phyloP scores from a whole-genome alignment of 768 basidiomycete genomes.

The Tricholoma terreum region DNA sequence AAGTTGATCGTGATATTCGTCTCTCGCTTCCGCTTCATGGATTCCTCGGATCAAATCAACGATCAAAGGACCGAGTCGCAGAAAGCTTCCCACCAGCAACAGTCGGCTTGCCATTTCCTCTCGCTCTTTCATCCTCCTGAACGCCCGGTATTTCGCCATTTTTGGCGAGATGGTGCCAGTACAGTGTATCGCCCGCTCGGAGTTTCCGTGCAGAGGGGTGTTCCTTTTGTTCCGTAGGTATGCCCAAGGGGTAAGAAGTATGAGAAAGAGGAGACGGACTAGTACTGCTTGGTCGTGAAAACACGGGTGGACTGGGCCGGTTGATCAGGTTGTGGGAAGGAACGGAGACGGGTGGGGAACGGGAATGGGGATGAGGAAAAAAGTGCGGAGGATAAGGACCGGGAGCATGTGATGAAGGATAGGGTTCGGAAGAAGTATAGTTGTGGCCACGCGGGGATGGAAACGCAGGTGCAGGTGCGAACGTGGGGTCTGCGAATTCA shows the following conservation, averaged over 20 bases:
- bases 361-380: slow-evolving; percentile 19
- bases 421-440: slow-evolving; percentile 11
- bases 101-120: slow-evolving; percentile 22
- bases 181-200: slow-evolving; percentile 59
- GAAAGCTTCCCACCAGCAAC: slow-evolving; percentile 11
- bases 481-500: slow-evolving; percentile 33
- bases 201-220: slow-evolving; percentile 38
- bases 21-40: neutral
- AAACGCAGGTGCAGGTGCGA: slow-evolving; percentile 24
- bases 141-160: slow-evolving; percentile 73
- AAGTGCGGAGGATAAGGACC: slow-evolving; percentile 7
- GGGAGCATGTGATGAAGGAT: slow-evolving; percentile 6
- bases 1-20: neutral
- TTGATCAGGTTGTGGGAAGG: slow-evolving; percentile 8
- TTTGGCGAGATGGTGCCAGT: slow-evolving; percentile 73
- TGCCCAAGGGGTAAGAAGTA: slow-evolving; percentile 20
- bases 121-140: slow-evolving; percentile 57
- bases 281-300: slow-evolving; percentile 15
- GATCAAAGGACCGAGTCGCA: slow-evolving; percentile 29
- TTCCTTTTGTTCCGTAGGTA: slow-evolving; percentile 40
- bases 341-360: slow-evolving; percentile 16
- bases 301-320: slow-evolving; percentile 15
- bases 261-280: slow-evolving; percentile 15
- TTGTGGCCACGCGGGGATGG: slow-evolving; percentile 18
- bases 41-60: slow-evolving; percentile 27